These are phyloP conservation scores for Psidium guajava DNA, from an alignment of 345 rosid genomes.

Conservation along the genomic window DNA sequence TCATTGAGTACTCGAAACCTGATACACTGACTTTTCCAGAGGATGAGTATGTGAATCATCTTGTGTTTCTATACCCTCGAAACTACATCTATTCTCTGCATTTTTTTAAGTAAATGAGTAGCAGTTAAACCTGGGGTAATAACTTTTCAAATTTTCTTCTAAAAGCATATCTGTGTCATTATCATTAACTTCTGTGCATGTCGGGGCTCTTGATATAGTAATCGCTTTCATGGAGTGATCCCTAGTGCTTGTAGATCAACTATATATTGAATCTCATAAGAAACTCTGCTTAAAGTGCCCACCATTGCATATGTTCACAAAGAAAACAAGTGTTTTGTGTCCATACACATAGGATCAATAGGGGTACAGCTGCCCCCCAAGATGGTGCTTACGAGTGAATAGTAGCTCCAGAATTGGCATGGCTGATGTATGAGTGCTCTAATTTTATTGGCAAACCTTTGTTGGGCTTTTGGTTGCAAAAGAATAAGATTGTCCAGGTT, in stretches of 20 bases:
- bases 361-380: background rate
- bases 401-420: background rate
- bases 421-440: background rate
- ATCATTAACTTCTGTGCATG: background rate
- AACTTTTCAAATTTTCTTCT: background rate
- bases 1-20: constrained; percentile 90
- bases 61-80: background rate
- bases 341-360: background rate
- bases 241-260: background rate
- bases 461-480: background rate
- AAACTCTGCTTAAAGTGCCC: background rate
- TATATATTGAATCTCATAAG: background rate
- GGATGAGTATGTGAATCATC: constrained; percentile 48
- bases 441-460: background rate
- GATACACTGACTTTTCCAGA: constrained; percentile 69
- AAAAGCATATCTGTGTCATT: background rate
- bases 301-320: background rate
- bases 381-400: background rate
- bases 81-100: background rate
- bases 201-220: background rate
- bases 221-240: background rate
- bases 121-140: background rate
- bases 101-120: background rate
- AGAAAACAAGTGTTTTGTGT: background rate
- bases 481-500: background rate